Evolutionary conservation across 345 rosid species (phyloP).

Genomic region (Euphorbia peplus): DNA sequence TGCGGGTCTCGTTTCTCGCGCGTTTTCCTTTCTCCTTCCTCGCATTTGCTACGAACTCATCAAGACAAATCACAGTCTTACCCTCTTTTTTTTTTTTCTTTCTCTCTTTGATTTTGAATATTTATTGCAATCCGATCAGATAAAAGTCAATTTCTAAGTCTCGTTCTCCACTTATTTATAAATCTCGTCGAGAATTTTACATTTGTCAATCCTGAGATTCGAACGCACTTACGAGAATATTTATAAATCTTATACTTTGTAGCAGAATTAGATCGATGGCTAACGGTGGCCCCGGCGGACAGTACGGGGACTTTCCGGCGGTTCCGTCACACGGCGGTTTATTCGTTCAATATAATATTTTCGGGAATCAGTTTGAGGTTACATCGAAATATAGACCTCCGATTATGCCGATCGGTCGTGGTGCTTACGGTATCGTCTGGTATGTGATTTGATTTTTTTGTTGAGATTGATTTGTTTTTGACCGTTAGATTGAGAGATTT

Average conservation of each 20-base stretch:
- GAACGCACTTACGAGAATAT: too few species aligned
- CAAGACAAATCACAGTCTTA: not conserved
- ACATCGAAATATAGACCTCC: slow-evolving; percentile 89
- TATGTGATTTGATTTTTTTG: slow-evolving; percentile 23
- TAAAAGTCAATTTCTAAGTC: not conserved
- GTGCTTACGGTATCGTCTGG: slow-evolving; percentile 99
- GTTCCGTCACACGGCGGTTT: slow-evolving; percentile 64
- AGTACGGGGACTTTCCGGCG: slow-evolving; percentile 67
- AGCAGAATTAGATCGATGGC: too few species aligned
- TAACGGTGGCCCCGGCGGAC: slow-evolving; percentile 43
- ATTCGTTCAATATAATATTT: slow-evolving; percentile 66
- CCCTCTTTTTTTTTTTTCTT: not conserved
- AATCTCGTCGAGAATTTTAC: too few species aligned
- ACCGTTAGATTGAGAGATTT: not conserved
- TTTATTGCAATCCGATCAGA: not conserved
- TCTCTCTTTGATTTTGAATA: too few species aligned
- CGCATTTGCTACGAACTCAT: slow-evolving; percentile 41
- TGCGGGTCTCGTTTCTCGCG: slow-evolving; percentile 8
- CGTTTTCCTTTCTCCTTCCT: slow-evolving; percentile 55
- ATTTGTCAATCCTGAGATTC: too few species aligned
- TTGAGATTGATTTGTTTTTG: not conserved
- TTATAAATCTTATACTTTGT: too few species aligned
- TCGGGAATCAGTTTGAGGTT: slow-evolving; percentile 76
- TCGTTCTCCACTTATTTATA: not conserved
- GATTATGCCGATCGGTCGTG: slow-evolving; percentile 92